These are phyloP conservation scores for Hymenoscyphus albidus DNA, from an alignment of 2,329 filamentous ascomycete species.

Conservation along the genomic window DNA sequence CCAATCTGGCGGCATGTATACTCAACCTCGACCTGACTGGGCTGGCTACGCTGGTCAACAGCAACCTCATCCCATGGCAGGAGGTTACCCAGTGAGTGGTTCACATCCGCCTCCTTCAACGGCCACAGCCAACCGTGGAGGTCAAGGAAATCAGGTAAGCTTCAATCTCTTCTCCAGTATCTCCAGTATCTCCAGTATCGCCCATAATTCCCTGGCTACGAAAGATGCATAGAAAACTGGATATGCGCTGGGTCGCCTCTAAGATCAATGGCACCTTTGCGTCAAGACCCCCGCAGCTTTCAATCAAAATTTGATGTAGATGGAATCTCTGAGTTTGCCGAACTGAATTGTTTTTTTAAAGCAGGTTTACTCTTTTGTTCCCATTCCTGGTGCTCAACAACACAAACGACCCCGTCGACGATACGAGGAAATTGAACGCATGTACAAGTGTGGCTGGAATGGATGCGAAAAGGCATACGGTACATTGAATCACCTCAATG, in stretches of 20 bases:
- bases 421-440: slow-evolving; percentile 98
- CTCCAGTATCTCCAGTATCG: neutral
- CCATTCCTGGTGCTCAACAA: slow-evolving; percentile 93
- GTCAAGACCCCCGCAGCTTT: neutral
- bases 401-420: slow-evolving; percentile 90
- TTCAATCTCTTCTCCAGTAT: slow-evolving; percentile 6
- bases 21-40: slow-evolving; percentile 73
- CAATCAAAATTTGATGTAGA: neutral
- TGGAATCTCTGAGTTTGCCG: neutral
- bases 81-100: slow-evolving; percentile 33
- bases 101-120: slow-evolving; percentile 49
- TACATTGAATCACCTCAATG: slow-evolving; percentile 94
- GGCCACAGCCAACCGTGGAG: slow-evolving; percentile 49
- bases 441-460: slow-evolving; percentile 99
- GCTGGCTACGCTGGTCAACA: slow-evolving; percentile 56
- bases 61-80: slow-evolving; percentile 32
- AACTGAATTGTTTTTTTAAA: slow-evolving; percentile 29
- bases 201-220: neutral
- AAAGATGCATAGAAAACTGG: neutral
- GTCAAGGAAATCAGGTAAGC: slow-evolving; percentile 62
- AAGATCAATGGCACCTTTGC: slow-evolving; percentile 4
- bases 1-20: slow-evolving; percentile 57
- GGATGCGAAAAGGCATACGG: slow-evolving; percentile 98
- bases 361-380: slow-evolving; percentile 97
- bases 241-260: slow-evolving; percentile 2